Base-by-base conservation (phyloP, 139 green algal genomes). In the Eudorina sp. region DNA sequence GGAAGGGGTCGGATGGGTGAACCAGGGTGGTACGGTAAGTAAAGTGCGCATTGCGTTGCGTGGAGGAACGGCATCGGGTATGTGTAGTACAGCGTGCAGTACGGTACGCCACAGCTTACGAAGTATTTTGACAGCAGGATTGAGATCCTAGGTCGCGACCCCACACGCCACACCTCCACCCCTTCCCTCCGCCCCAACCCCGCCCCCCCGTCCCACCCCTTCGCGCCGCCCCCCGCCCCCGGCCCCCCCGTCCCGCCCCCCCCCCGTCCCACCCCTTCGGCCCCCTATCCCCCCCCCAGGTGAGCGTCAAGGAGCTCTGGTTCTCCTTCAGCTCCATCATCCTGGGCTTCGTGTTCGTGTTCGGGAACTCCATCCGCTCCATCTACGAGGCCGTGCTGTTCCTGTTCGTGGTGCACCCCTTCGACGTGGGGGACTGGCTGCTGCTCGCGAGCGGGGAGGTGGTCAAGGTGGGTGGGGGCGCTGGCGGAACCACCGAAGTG, bases 351-450 rank as follows among this genome's bases (percentile, higher is more conserved):
- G 89, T 90, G 53, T 95, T 96, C 72, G 92, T 95, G 40, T 96
- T 96, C 90, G 91, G 92, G 73, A 95, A 92, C 86, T 91, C 60
- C 53, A 79, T 96, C 38, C 86, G 82, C 72, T 84, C 84, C 38
- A 75, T 96, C 40, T 96, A 94, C 84, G 94, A 97, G 85, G 74
- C 90, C 19, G 88, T 85, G 72, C 64, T 97, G 36, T 95, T 95
- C 87, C 92, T 97, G 41, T 97, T 97, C 77, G 88, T 94, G 31
- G 89, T 96, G 72, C 95, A 96, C 88, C 90, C 95, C 68, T 97
- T 95, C 89, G 95, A 97, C 79, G 93, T 97, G 11, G 95, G 93
- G 6, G 95, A 97, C 85, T 91, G 73, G 4, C 41, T 95, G 51
- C 38, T 90, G 48, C 68, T 95, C 72, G 72, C 84, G 0, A 85